Evolutionary conservation across 805 yeast species (phyloP).

Genomic region (Metschnikowia lachancei): DNA sequence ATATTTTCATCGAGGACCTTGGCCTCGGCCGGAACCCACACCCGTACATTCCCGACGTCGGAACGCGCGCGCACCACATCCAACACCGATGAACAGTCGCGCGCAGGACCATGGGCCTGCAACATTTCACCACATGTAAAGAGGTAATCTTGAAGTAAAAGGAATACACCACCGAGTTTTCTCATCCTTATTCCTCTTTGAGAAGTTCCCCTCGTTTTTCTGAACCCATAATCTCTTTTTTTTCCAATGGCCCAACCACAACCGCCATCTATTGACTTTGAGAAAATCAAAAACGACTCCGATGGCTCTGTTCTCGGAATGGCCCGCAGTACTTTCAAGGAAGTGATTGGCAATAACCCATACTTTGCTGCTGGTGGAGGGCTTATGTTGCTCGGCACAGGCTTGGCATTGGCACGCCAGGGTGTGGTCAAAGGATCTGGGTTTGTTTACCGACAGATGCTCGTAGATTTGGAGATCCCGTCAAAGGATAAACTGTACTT

Average conservation of each 20-base stretch:
- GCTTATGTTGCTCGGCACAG: conserved; percentile 90
- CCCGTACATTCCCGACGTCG: too few species aligned
- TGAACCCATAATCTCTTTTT: neutral
- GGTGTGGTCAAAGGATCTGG: conserved; percentile 62
- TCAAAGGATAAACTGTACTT: conserved; percentile 88
- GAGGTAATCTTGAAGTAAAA: too few species aligned
- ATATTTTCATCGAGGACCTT: too few species aligned
- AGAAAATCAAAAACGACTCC: conserved; percentile 32
- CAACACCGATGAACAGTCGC: too few species aligned
- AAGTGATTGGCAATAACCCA: conserved; percentile 72
- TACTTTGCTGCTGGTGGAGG: conserved; percentile 99
- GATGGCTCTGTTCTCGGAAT: conserved; percentile 40
- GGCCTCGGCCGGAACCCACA: too few species aligned
- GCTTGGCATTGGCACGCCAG: conserved; percentile 71
- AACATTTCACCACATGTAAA: too few species aligned
- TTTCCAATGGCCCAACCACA: conserved; percentile 9
- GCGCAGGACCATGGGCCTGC: too few species aligned
- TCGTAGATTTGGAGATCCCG: conserved; percentile 91
- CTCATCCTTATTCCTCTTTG: too few species aligned
- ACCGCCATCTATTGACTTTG: conserved; percentile 30
- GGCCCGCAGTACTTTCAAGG: conserved; percentile 43
- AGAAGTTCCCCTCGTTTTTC: neutral
- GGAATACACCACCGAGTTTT: too few species aligned
- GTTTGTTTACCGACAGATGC: conserved; percentile 72
- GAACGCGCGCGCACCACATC: too few species aligned